Evolutionary conservation across 1,284 basidiomycete species (phyloP).

Genomic region (Apiotrichum porosum): DNA sequence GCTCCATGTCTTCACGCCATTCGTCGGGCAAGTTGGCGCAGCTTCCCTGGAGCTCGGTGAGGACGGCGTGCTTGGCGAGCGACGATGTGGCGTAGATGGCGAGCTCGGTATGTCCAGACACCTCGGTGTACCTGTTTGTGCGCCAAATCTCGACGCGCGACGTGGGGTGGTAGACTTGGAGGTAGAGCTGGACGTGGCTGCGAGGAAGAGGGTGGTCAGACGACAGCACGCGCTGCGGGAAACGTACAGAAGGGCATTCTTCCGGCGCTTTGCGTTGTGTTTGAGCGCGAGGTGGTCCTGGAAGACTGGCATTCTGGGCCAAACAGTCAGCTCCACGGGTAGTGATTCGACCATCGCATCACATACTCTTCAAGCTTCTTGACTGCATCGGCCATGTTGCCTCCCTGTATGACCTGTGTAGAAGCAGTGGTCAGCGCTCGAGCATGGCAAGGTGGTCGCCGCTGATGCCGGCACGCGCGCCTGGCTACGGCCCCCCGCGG

Average conservation of each 20-base stretch:
- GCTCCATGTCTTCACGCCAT: constrained; percentile 38
- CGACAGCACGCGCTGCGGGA: background rate
- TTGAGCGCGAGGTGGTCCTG: constrained; percentile 34
- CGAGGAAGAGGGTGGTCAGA: rapidly evolving
- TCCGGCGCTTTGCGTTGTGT: constrained; percentile 19
- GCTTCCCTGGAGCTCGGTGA: constrained; percentile 40
- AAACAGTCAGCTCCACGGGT: too few relatives aligned
- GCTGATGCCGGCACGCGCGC: too few relatives aligned
- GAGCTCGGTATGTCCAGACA: constrained; percentile 42
- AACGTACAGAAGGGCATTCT: background rate
- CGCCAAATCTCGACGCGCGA: constrained; percentile 44
- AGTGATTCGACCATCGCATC: too few relatives aligned
- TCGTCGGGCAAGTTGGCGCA: constrained; percentile 39
- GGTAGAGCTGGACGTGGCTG: constrained; percentile 43
- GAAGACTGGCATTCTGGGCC: constrained; percentile 37
- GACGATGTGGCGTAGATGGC: constrained; percentile 42
- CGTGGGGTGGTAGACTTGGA: constrained; percentile 32
- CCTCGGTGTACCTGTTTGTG: constrained; percentile 39
- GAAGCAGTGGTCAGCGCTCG: background rate
- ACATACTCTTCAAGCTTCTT: constrained; percentile 30
- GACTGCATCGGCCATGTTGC: constrained; percentile 28
- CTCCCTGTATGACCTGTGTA: constrained; percentile 17
- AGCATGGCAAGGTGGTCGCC: too few relatives aligned
- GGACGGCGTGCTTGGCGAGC: constrained; percentile 25
- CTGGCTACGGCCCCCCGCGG: too few relatives aligned